Base-by-base conservation (phyloP, 441 rosid species). In the Kokia cookei region DNA sequence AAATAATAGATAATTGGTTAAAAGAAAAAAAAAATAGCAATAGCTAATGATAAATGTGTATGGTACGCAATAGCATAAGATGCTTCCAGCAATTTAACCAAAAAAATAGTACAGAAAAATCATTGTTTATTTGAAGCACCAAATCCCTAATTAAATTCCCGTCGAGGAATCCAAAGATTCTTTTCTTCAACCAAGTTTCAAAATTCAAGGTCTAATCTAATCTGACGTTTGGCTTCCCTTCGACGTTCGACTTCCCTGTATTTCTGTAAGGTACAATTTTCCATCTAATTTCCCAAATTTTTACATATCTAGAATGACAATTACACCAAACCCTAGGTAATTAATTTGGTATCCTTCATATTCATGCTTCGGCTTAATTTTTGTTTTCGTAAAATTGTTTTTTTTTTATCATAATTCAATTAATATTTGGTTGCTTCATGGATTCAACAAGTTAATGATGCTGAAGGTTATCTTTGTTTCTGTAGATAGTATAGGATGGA, bases 401-500 rank as follows among this genome's bases (percentile, higher is more conserved):
- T 27, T 32, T 29, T 19, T 11, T 57, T 57, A 22, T 57, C 62
- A 11, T 69, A 69, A 40, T 57, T 42, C 26, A 37, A 43, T 42
- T 24, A 4, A 15, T 57, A 14, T 13, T 43, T 7, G 35, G 27
- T 57, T 40, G 51, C 57, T 71, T 22, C 64, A 22, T 19, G 51
- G 51, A 55, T 57, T 71, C 24, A 57, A 0, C 17, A 19, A 32
- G 48, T 73, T 62, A 10, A 59, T 59, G 5, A 45, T 19, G 74
- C 65, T 58, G 40, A 42, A 57, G 15, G 2, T 26, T 42, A 58
- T 72, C 24, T n/a, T 45, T 59, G n/a, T 43, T 73, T 73, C 27
- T 51, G 22, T 69, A 76, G 69, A 43, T 64, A 43, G 35, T 57
- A 73, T 50, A 71, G 42, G 54, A 90, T 90, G 94, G 92, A 89